Base-by-base conservation (phyloP, 1,284 basidiomycete genomes). In the Marasmius sp. region DNA sequence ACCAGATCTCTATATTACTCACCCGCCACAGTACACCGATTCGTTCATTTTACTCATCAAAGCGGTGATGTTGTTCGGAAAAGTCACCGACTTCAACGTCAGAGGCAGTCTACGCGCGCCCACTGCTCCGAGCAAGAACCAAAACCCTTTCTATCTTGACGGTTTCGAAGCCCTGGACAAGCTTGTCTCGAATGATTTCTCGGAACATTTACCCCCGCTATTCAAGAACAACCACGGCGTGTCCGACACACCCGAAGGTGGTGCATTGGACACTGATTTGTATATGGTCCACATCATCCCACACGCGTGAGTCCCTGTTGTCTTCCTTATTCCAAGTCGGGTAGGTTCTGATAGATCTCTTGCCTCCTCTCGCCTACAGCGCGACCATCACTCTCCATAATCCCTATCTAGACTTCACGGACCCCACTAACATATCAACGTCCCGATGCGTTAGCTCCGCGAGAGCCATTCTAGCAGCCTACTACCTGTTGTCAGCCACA, bases 241-340 rank as follows among this genome's bases (percentile, higher is more conserved):
- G 50, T 81, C 78, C 56, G 85, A 89, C 63, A 74, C 81, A 39
- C 77, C 79, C 53, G 82, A 79, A 57, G 84, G 83, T 50, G 80
- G 81, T 41, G 78, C 77, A 9, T 75, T 93, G 51, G 91, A 93
- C 69, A 91, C 89, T 1, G 92, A 93, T 72, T 75, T 93, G 61
- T 93, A 91, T 70, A 86, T 93, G 88, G 91, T 91, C 37, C 90
- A 93, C 69, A 79, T 93, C 49, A 82, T 92, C 57, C 91, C 92
- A 34, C 88, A 93, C 71, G 91, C 92, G 92, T 92, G 74, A 74
- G 88, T 82, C 27, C 45, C 64, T 16, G 39, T 59, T 47, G 60
- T 47, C 61, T 60, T 41, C 41, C 56, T 56, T 61, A 60, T 41
- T 53, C 55, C 8, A 33, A 36, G 34, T 38, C 16, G 49, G 33